Evolutionary conservation across 371 early-diverging fungal genomes (phyloP), one percentile per base, ranked within the genome.

Genomic region (Mucor saturninus): DNA sequence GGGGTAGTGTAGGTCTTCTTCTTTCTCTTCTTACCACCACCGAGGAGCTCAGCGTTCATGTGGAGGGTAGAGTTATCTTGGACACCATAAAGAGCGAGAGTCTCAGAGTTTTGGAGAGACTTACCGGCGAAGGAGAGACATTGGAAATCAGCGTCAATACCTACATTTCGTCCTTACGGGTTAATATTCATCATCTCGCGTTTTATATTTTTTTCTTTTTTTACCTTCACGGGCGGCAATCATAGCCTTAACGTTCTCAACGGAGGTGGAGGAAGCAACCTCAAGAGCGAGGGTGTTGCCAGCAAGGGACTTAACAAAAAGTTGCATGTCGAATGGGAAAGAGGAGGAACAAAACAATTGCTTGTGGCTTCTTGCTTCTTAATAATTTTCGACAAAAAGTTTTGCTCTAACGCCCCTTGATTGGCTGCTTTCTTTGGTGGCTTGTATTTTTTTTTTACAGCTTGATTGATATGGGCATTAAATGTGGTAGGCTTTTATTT

Each of bases 1-100:
- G 98, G 98, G 71, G 98, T 97, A 73, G 97, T 97, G 91, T 97
- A 96, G 69, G 88, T 90, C 95, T 97, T 96, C 94, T 96, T 96
- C 91, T 95, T 97, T 69, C 92, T 86, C 92, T 95, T 96, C 92
- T 97, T 97, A 81, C 84, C 96, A 93, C 95, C 96, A 89, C 95
- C 87, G 69, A 84, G 71, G 38, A 84, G 72, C 54, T 84, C 84
- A 56, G 77, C 77, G 68, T 84, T 84, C 58, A 95, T 75, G 83
- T 93, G 92, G 64, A 95, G 84, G 61, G 95, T 94, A 71, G 90
- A 87, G 86, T 93, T 93, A 81, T 91, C 86, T 72, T 89, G 91
- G 75, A 95, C 92, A 81, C 92, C 93, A 80, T 90, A 89, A 59
- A 78, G 75, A 49, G 83, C 71, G 40, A 93, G 83, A 49, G 50